Conservation (phyloP, 2,329 filamentous ascomycete genomes). For the Alternaria brassicicola region DNA sequence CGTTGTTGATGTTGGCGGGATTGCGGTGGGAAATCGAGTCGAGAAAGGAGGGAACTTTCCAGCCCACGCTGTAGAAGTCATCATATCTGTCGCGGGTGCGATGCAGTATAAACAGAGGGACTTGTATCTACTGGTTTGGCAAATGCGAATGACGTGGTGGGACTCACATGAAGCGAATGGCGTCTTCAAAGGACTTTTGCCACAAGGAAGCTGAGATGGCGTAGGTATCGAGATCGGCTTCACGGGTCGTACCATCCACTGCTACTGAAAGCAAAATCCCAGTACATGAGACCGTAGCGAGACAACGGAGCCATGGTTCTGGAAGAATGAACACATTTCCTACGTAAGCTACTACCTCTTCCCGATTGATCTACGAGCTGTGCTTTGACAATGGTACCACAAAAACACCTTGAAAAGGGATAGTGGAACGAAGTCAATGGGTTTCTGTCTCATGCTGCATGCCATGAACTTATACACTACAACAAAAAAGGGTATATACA, state of each 20-base stretch:
- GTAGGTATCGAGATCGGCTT: conserved; percentile 11
- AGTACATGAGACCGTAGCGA: not conserved
- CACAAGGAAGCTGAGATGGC: conserved; percentile 11
- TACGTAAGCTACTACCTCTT: not conserved
- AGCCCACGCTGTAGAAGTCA: conserved; percentile 18
- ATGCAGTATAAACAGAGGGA: not conserved
- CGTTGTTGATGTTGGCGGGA: conserved; percentile 11
- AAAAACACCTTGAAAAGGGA: fast-evolving
- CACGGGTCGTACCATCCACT: conserved; percentile 13
- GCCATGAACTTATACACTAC: not conserved
- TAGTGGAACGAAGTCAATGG: not conserved
- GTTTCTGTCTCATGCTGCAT: not conserved
- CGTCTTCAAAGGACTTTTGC: conserved; percentile 16
- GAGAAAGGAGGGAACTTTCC: conserved; percentile 15
- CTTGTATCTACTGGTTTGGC: not conserved
- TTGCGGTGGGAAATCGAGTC: conserved; percentile 13
- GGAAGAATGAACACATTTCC: not conserved
- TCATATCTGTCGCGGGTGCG: conserved; percentile 5
- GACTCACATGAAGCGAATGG: not conserved
- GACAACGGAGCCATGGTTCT: not conserved
- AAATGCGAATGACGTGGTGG: fast-evolving
- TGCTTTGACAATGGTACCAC: not conserved
- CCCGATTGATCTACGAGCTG: not conserved
- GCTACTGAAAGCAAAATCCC: no score
- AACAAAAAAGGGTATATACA: conserved; percentile 5